Percentiles rank a stretch among this genome's conserved stretches.
Conservation (phyloP, 2,329 filamentous ascomycete species). For the Diatrype stigma region DNA sequence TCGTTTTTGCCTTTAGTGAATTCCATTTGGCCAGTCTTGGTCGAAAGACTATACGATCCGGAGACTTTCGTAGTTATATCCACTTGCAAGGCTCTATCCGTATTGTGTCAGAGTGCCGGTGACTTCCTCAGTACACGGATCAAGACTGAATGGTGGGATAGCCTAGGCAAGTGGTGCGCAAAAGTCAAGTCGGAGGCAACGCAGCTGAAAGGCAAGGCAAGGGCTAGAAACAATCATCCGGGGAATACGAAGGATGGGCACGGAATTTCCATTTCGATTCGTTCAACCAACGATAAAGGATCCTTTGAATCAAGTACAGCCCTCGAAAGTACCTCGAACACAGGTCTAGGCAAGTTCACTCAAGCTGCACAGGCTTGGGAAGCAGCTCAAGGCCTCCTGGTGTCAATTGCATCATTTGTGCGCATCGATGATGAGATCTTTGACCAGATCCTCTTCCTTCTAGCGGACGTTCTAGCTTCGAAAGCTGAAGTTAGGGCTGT, state of each 20-base stretch:
- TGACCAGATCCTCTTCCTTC: conserved; percentile 64
- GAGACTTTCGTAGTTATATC: conserved; percentile 67
- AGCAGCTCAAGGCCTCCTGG: conserved; percentile 55
- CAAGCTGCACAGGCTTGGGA: conserved; percentile 63
- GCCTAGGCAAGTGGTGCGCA: conserved; percentile 47
- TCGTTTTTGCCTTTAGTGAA: conserved; percentile 86
- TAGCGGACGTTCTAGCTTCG: conserved; percentile 46
- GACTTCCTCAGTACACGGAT: conserved; percentile 78
- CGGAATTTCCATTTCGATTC: conserved; percentile 23
- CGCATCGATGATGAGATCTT: conserved; percentile 64
- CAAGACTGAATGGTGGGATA: conserved; percentile 64
- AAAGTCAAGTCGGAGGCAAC: conserved; percentile 38
- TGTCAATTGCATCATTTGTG: conserved; percentile 58
- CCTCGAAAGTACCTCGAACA: conserved; percentile 10
- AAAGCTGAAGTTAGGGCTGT: conserved; percentile 48
- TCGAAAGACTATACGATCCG: conserved; percentile 60
- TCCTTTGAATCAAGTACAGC: conserved; percentile 11
- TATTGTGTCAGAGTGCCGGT: conserved; percentile 68
- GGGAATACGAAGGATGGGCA: conserved; percentile 5
- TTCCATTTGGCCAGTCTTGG: conserved; percentile 80
- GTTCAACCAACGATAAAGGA: conserved; percentile 18
- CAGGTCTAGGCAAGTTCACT: conserved; percentile 53
- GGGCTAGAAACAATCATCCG: conserved; percentile 3
- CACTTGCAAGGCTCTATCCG: conserved; percentile 63
- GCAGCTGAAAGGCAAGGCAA: conserved; percentile 9